A percentile compares a stretch with the other conserved stretches of the same genome.
phyloP scores from a whole-genome alignment of 176 grass and related monocot species.

The Aegilops umbellulata region DNA sequence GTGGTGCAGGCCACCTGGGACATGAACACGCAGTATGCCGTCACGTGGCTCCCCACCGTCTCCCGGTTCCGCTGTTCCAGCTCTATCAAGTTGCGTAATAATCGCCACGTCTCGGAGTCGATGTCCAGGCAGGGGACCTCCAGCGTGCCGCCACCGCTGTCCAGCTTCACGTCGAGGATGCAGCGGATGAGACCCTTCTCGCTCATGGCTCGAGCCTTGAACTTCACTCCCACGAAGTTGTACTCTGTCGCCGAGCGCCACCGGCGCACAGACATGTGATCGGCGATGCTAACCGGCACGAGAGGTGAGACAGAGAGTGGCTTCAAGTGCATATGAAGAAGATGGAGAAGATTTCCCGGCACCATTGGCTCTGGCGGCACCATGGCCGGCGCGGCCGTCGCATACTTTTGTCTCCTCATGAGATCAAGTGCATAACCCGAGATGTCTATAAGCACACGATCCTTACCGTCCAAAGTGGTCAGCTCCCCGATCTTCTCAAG shows the following conservation, averaged over 20 bases:
- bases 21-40: slow-evolving; percentile 40
- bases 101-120: background rate
- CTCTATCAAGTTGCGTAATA: slow-evolving; percentile 27
- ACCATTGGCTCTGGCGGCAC: background rate
- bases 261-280: background rate
- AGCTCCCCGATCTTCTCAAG: background rate
- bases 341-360: slow-evolving; percentile 9
- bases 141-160: background rate
- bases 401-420: background rate
- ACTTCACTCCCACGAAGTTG: background rate
- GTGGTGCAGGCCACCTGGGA: slow-evolving; percentile 2
- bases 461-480: fast-evolving
- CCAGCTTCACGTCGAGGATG: slow-evolving; percentile 20
- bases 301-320: background rate
- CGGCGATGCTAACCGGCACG: too few species aligned
- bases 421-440: background rate
- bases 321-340: slow-evolving; percentile 31
- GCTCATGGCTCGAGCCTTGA: background rate
- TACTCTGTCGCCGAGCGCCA: slow-evolving; percentile 22
- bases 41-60: background rate
- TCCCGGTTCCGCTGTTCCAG: slow-evolving; percentile 15
- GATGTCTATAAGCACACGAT: background rate
- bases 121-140: slow-evolving; percentile 1
- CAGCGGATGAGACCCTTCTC: background rate
- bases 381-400: background rate